Evolutionary conservation across 768 basidiomycete genomes (phyloP).

Genomic region (Chalciporus piperatus): DNA sequence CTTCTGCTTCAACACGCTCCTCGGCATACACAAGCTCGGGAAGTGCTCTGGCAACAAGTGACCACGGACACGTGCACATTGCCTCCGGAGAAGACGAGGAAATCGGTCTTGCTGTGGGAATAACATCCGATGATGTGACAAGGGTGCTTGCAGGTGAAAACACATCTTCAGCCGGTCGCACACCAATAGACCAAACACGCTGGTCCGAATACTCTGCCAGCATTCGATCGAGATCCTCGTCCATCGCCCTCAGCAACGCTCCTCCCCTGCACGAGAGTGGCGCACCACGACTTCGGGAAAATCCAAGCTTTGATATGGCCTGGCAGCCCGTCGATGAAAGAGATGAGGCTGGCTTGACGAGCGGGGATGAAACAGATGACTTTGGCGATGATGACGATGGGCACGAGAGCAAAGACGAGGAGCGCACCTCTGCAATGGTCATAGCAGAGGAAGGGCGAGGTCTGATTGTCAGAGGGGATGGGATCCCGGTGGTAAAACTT

Average conservation of each 20-base stretch:
- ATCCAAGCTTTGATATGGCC: conserved; percentile 72
- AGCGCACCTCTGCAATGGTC: conserved; percentile 73
- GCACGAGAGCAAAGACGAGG: conserved; percentile 53
- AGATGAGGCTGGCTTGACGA: conserved; percentile 60
- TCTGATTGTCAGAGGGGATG: conserved; percentile 74
- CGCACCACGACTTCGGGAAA: conserved; percentile 50
- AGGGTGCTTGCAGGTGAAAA: conserved; percentile 57
- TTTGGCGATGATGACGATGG: conserved; percentile 52
- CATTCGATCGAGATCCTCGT: conserved; percentile 69
- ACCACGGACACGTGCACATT: conserved; percentile 65
- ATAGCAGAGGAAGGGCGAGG: conserved; percentile 83
- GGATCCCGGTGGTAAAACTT: conserved; percentile 56
- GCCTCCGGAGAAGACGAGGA: conserved; percentile 60
- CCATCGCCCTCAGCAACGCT: conserved; percentile 48
- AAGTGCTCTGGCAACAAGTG: conserved; percentile 56
- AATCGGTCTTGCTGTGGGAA: conserved; percentile 49
- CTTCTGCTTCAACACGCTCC: conserved; percentile 69
- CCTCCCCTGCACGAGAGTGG: conserved; percentile 40
- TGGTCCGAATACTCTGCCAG: conserved; percentile 76
- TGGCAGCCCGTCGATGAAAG: conserved; percentile 75
- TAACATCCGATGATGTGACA: conserved; percentile 64
- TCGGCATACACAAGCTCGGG: conserved; percentile 76
- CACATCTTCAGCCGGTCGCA: conserved; percentile 45
- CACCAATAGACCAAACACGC: conserved; percentile 59
- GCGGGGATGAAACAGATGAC: conserved; percentile 51